Evolutionary conservation across 345 rosid genomes (phyloP), one percentile per base, ranked within the genome.

Genomic region (Sonneratia caseolaris): DNA sequence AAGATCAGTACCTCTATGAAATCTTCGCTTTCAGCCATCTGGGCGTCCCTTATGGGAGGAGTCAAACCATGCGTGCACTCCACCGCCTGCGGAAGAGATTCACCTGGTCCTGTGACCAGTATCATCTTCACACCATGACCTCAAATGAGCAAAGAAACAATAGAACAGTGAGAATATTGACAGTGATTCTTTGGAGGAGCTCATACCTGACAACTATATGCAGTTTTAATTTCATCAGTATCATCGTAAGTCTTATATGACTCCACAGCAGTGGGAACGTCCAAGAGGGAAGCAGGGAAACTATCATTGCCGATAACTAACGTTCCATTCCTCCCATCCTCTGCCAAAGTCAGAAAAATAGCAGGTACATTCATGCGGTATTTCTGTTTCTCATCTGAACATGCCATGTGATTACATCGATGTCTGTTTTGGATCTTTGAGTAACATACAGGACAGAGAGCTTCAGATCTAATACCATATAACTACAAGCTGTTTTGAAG

Each of bases 21-120:
- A 92, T 81, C 99, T 84, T 75, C 99, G 84, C 84, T 91, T 96
- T 15, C 99, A 27, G 32, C 32, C 32, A 27, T 27, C 32, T 27
- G 85, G 65, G 98, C 96, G 85, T 96, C 99, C 79, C 96, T 89
- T 96, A 89, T 86, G 21, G 98, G 97, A 82, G 99, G 93, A 55
- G 98, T 89, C 71, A 96, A 81, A 77, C 98, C 99, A 78, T 92
- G 99, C 70, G 91, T 89, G 79, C 87, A 89, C 80, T 92, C 97
- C 79, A 87, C 82, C 51, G 80, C 85, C 75, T 83, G 96, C 38
- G 96, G 91, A 47, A 91, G 86, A 42, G 86, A 79, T 76, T 92
- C 99, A 76, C 84, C 88, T 0, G 83, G 81, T 57, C 89, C 99
- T 79, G 97, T 89, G 75, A 96, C 97, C 98, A 96, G 78, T 74